phyloP scores from a whole-genome alignment of 2,329 filamentous ascomycete genomes.

The Pseudocercospora pini-densiflorae region DNA sequence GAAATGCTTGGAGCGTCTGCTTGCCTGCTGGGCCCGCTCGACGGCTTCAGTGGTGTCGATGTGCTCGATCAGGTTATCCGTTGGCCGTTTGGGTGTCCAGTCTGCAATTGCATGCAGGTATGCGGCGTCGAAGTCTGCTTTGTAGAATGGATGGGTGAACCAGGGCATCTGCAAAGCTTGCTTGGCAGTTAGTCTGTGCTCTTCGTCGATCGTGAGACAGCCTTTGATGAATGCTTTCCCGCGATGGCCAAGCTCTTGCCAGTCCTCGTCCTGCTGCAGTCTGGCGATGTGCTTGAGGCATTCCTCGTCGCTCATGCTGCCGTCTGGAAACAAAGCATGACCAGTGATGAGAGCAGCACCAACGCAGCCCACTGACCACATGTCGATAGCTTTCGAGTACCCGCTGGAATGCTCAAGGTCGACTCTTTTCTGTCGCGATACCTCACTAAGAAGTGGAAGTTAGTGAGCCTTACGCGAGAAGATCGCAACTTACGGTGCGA shows the following conservation, averaged over 20 bases:
- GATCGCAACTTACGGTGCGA: conserved; percentile 59
- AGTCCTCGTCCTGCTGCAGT: conserved; percentile 50
- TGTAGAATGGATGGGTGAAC: conserved; percentile 59
- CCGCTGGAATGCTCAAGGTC: conserved; percentile 39
- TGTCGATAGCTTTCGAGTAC: conserved; percentile 63
- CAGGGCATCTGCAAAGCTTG: conserved; percentile 60
- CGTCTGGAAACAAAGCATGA: conserved; percentile 50
- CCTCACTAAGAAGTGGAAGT: conserved; percentile 39
- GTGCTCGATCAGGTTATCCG: conserved; percentile 20
- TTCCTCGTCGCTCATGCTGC: conserved; percentile 24
- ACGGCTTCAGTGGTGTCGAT: conserved; percentile 26
- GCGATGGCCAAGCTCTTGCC: conserved; percentile 45
- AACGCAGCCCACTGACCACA: conserved; percentile 66
- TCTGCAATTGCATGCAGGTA: conserved; percentile 55
- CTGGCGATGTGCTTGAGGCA: conserved; percentile 42
- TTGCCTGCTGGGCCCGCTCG: conserved; percentile 3
- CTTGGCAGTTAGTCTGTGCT: conserved; percentile 56
- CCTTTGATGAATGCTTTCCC: conserved; percentile 59
- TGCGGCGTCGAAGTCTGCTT: conserved; percentile 52
- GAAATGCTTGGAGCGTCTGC: conserved; percentile 23
- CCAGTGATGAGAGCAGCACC: conserved; percentile 58
- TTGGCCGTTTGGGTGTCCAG: conserved; percentile 50
- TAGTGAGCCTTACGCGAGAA: neutral
- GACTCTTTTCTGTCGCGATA: conserved; percentile 35
- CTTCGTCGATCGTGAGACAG: conserved; percentile 57